These are phyloP conservation scores for Exsudoporus frostii DNA, from an alignment of 768 basidiomycete genomes.

Conservation along the genomic window DNA sequence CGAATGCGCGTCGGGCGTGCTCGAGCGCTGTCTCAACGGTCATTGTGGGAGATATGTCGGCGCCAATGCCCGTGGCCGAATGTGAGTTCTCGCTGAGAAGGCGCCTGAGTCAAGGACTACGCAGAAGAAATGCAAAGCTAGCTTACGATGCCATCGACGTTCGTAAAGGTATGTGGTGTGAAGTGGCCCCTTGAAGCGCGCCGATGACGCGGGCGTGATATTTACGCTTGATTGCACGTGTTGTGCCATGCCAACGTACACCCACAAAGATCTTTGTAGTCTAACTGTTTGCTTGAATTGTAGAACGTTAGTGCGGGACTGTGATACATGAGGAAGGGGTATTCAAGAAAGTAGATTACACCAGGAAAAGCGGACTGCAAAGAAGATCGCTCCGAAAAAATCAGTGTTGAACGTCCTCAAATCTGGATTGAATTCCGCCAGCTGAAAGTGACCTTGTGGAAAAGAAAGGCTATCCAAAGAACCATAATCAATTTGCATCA, in stretches of 20 bases:
- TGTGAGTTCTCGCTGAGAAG: slow-evolving; percentile 12
- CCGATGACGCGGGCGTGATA: slow-evolving; percentile 17
- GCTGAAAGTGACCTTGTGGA: not conserved
- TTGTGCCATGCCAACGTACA: not conserved
- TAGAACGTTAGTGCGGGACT: not conserved
- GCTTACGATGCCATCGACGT: slow-evolving; percentile 28
- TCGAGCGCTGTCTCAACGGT: slow-evolving; percentile 61
- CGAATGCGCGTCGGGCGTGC: slow-evolving; percentile 84
- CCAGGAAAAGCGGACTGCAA: not conserved
- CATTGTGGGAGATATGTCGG: slow-evolving; percentile 29
- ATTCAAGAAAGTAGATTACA: slow-evolving; percentile 28
- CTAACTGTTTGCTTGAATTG: not conserved
- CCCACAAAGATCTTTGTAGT: not conserved
- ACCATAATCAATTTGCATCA: not conserved
- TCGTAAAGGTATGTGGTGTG: not conserved
- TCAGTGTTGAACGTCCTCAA: slow-evolving; percentile 2
- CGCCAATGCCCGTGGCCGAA: not conserved
- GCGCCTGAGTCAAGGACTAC: not conserved
- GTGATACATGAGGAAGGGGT: slow-evolving; percentile 13
- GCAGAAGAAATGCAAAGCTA: not conserved
- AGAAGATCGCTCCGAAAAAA: slow-evolving; percentile 7
- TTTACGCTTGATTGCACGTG: slow-evolving; percentile 12
- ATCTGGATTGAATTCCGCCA: slow-evolving; percentile 10
- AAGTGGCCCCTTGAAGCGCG: not conserved
- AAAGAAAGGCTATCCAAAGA: slow-evolving; percentile 4